phyloP scores from a whole-genome alignment of 805 yeast genomes.

The Saturnispora kantuleensis region DNA sequence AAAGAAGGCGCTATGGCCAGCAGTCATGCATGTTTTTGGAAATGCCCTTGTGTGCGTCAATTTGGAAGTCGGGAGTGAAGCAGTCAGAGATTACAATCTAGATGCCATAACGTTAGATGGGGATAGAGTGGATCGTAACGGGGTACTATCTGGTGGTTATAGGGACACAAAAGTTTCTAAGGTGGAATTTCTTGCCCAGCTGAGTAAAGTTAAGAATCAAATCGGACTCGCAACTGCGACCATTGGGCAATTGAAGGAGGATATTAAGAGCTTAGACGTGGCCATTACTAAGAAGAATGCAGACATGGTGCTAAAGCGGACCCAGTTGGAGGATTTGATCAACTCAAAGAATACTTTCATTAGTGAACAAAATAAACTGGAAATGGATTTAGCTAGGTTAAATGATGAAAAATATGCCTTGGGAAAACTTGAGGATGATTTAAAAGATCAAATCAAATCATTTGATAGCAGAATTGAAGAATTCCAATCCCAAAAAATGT shows the following conservation, averaged over 20 bases:
- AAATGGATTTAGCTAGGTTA: conserved; percentile 31
- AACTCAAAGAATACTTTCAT: conserved; percentile 35
- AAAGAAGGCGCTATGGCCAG: conserved; percentile 47
- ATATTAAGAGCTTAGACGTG: conserved; percentile 38
- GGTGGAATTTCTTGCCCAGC: conserved; percentile 54
- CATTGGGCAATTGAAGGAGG: conserved; percentile 29
- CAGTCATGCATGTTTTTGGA: conserved; percentile 74
- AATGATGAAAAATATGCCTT: conserved; percentile 35
- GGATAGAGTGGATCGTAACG: conserved; percentile 75
- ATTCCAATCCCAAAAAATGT: conserved; percentile 37
- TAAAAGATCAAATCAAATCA: conserved; percentile 27
- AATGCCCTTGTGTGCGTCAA: conserved; percentile 67
- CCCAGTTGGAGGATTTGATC: conserved; percentile 34
- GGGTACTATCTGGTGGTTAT: conserved; percentile 84
- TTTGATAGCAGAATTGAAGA: conserved; percentile 32
- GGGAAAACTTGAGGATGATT: conserved; percentile 28
- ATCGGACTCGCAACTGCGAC: conserved; percentile 32
- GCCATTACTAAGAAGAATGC: conserved; percentile 42
- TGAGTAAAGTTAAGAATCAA: conserved; percentile 43
- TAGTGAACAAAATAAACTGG: conserved; percentile 32
- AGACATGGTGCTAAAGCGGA: conserved; percentile 27
- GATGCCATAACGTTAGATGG: conserved; percentile 88
- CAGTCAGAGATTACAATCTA: conserved; percentile 50
- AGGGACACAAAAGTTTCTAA: conserved; percentile 60
- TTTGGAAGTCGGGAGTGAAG: conserved; percentile 55